Percentiles rank a stretch among this genome's conserved stretches.
Conservation (phyloP, 192 early-diverging fungal genomes). For the Umbelopsis sp. region DNA sequence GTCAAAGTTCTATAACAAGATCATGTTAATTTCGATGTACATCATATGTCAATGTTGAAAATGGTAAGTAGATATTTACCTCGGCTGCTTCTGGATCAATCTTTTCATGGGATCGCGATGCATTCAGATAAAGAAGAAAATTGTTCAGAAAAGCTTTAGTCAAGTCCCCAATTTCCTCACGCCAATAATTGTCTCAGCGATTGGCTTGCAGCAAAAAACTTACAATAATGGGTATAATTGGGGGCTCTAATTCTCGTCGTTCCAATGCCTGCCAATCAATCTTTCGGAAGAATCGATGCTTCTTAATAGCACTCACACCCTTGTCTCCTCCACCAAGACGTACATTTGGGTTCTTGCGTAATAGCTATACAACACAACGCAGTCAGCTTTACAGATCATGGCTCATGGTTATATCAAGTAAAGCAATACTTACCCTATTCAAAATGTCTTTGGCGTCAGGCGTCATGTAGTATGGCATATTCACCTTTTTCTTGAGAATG, state of each 20-base stretch:
- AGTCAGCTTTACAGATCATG: too few relatives aligned
- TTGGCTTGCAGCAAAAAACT: conserved; percentile 2
- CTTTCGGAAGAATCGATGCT: conserved; percentile 76
- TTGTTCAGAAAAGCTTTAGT: background rate
- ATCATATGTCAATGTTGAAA: background rate
- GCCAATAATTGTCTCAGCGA: too few relatives aligned
- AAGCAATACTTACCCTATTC: conserved; percentile 48
- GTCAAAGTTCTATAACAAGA: conserved; percentile 8
- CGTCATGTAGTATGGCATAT: conserved; percentile 80
- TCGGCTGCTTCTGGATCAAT: conserved; percentile 1
- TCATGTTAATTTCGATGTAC: background rate
- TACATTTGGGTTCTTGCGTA: conserved; percentile 56
- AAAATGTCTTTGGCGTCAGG: conserved; percentile 78
- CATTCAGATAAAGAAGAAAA: background rate
- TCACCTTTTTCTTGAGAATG: conserved; percentile 83
- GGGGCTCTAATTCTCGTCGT: conserved; percentile 61
- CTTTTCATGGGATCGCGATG: background rate
- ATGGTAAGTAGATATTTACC: background rate
- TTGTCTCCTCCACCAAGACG: conserved; percentile 52
- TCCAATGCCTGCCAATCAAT: conserved; percentile 68
- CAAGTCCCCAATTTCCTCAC: conserved; percentile 1
- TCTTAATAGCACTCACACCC: conserved; percentile 56
- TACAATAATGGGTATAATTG: conserved; percentile 68
- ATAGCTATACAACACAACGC: conserved; percentile 25
- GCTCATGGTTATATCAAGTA: background rate